phyloP scores from a whole-genome alignment of 495 filamentous ascomycete genomes.

The Pseudoneurospora amorphoporcata region DNA sequence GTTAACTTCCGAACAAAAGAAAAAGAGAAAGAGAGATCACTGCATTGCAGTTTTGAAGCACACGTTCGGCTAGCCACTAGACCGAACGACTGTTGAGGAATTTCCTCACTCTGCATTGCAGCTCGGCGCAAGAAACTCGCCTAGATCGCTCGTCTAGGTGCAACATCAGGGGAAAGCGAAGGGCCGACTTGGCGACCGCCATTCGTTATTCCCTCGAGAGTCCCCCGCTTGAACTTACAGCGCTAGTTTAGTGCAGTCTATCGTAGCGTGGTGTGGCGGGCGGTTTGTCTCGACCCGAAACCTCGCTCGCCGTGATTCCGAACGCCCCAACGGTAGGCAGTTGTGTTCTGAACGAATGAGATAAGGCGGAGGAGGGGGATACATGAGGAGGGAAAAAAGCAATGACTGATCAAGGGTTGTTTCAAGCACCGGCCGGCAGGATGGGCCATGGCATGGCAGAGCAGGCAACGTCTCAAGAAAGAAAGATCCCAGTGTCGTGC shows the following conservation, averaged over 20 bases:
- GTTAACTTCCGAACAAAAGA: background rate
- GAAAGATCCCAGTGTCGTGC: background rate
- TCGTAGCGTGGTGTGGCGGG: background rate
- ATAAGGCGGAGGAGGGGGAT: background rate
- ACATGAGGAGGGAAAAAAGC: background rate
- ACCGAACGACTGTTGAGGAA: background rate
- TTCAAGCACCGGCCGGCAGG: background rate
- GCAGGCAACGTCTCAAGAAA: background rate
- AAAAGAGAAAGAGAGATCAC: background rate
- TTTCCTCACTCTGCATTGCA: background rate
- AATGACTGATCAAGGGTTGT: background rate
- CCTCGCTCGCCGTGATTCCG: background rate
- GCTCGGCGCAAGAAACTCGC: background rate
- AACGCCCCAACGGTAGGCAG: background rate
- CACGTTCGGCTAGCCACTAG: background rate
- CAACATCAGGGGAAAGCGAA: background rate
- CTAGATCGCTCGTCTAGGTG: background rate
- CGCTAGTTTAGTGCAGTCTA: background rate
- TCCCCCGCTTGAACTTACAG: background rate
- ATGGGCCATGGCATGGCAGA: background rate
- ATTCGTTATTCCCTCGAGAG: background rate
- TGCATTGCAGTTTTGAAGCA: background rate
- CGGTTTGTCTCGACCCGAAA: background rate
- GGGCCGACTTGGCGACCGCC: background rate
- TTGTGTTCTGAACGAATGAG: background rate